A percentile compares a stretch with the other conserved stretches of the same genome.
Evolutionary conservation across 192 early-diverging fungal species (phyloP).

Genomic region (Coemansia biformis): DNA sequence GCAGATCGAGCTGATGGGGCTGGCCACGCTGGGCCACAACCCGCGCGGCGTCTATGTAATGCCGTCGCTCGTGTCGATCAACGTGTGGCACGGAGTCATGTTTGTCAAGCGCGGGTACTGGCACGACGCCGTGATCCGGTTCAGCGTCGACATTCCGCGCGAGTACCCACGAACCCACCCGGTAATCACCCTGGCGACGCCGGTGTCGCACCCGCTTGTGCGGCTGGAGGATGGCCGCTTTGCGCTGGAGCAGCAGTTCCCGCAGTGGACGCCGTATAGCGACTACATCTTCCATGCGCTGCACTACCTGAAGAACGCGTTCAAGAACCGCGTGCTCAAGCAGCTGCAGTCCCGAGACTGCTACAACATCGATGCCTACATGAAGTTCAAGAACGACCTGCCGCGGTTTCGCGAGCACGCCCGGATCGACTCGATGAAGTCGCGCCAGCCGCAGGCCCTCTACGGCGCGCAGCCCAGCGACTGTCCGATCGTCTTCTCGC

Average conservation of each 20-base stretch:
- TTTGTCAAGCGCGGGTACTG: conserved; percentile 90
- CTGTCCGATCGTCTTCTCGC: conserved; percentile 48
- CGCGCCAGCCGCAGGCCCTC: conserved; percentile 28
- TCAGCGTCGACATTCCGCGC: conserved; percentile 70
- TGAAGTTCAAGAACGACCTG: conserved; percentile 45
- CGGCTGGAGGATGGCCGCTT: conserved; percentile 61
- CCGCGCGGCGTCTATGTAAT: conserved; percentile 84
- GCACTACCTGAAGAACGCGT: conserved; percentile 81
- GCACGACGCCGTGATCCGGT: conserved; percentile 83
- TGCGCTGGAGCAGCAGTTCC: conserved; percentile 70
- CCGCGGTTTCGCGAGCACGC: conserved; percentile 41
- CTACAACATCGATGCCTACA: conserved; percentile 43
- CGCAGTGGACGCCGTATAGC: conserved; percentile 73
- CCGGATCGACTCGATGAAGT: conserved; percentile 31
- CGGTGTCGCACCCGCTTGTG: conserved; percentile 83
- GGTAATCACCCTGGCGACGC: conserved; percentile 64
- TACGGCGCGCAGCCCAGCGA: conserved; percentile 33
- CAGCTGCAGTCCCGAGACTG: conserved; percentile 42
- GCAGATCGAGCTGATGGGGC: conserved; percentile 42
- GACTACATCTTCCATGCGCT: conserved; percentile 82
- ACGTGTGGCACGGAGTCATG: conserved; percentile 80
- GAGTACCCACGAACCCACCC: conserved; percentile 74
- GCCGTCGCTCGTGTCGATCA: conserved; percentile 52
- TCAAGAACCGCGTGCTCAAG: conserved; percentile 72
- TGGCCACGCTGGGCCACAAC: conserved; percentile 56